phyloP scores from a whole-genome alignment of 306 rosid species.

The Glycine latifolia region DNA sequence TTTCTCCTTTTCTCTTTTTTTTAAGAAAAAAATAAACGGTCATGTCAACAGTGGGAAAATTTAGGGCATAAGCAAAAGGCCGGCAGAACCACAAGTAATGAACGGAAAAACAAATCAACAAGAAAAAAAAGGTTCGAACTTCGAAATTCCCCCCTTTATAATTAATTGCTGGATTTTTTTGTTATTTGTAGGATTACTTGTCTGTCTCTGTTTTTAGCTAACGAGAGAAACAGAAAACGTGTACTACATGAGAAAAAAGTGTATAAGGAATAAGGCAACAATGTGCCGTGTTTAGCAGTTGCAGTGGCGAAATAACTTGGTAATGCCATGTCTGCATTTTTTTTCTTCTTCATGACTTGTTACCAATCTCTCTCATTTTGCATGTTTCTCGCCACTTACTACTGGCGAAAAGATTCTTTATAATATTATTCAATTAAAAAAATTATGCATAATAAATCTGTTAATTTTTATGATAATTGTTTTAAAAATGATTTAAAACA shows the following conservation, averaged over 20 bases:
- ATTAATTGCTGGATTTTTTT: constrained; percentile 4
- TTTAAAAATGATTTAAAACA: not conserved
- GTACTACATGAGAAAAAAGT: not conserved
- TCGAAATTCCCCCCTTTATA: constrained; percentile 4
- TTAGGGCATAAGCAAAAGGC: constrained; percentile 1
- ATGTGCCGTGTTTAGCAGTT: not conserved
- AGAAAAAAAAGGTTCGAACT: constrained; percentile 7
- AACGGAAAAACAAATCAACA: constrained; percentile 12
- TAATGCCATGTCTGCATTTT: constrained; percentile 3
- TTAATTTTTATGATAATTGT: not conserved
- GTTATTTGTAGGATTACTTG: constrained; percentile 41
- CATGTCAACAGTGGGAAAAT: constrained; percentile 2
- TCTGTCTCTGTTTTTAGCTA: constrained; percentile 12
- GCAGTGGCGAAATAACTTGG: not conserved
- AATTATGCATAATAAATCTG: not conserved
- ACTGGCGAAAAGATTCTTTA: not conserved
- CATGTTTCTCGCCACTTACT: not conserved
- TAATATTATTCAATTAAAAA: not conserved
- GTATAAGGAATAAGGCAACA: constrained; percentile 19
- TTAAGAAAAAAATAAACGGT: not conserved
- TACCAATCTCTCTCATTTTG: not conserved
- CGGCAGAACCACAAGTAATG: not conserved
- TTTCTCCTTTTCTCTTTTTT: not conserved
- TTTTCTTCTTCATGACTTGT: not conserved
- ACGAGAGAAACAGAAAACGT: constrained; percentile 26